Conservation (phyloP, 1,284 basidiomycete genomes). For the Pseudomicrostroma phylloplanum region DNA sequence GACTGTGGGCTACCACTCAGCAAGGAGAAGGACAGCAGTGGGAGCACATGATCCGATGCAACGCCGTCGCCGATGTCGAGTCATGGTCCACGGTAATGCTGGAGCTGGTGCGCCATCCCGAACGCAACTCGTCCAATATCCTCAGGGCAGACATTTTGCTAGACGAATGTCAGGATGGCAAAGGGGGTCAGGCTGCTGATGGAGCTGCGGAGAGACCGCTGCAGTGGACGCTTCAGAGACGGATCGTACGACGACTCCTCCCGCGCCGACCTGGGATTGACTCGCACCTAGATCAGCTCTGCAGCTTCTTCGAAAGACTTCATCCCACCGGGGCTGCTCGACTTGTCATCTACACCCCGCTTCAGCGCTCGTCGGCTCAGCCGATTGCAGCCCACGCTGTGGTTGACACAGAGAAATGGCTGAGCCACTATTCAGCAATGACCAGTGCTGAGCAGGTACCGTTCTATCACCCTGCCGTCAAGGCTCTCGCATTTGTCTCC, state of each 20-base stretch:
- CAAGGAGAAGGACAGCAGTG: conserved; percentile 1
- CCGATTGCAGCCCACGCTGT: too few relatives aligned
- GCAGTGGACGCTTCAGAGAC: not conserved
- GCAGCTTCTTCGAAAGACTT: conserved; percentile 14
- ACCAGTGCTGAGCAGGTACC: conserved; percentile 23
- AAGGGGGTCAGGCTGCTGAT: conserved; percentile 15
- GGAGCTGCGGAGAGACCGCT: not conserved
- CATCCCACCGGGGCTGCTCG: not conserved
- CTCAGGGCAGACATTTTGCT: conserved; percentile 36
- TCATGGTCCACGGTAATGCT: conserved; percentile 34
- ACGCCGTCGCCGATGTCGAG: conserved; percentile 22
- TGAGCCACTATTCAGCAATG: not conserved
- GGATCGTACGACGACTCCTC: not conserved
- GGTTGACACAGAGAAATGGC: too few relatives aligned
- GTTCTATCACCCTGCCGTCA: conserved; percentile 47
- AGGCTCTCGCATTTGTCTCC: conserved; percentile 32
- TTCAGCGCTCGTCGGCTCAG: too few relatives aligned
- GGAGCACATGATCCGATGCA: not conserved
- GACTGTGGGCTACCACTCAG: not conserved
- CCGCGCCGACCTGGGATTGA: not conserved
- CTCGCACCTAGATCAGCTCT: not conserved
- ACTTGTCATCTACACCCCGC: too few relatives aligned
- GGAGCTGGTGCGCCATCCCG: conserved; percentile 37
- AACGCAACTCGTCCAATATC: conserved; percentile 41
- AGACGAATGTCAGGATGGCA: conserved; percentile 24